Evolutionary conservation across 768 basidiomycete genomes (phyloP), one percentile per base, ranked within the genome.

Genomic region (Rubroboletus satanas): DNA sequence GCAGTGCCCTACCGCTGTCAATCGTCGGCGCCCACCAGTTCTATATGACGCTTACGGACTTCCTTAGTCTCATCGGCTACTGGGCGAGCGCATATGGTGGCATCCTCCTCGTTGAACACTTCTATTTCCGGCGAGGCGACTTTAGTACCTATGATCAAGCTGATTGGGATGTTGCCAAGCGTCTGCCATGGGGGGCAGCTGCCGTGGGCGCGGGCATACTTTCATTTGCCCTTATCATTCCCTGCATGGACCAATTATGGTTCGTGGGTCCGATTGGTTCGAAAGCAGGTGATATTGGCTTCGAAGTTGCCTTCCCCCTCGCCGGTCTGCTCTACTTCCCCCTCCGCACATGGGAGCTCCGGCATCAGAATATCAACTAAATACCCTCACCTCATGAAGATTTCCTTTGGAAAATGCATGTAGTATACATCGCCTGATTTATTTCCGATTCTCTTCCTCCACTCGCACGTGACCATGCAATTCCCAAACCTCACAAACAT

Each of bases 241-340:
- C 85, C 6, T 82, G 75, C 47, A 91, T 91, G 82, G 73, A 79
- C 54, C 87, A 92, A 62, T 79, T 74, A 14, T 90, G 83, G 82
- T 90, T 81, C 63, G 69, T 72, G 4, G 89, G 89, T 1, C 88
- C 87, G 0, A 83, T 90, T 18, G 88, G 87, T 4, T 60, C 65
- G 35, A 71, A 63, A 8, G 76, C 84, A 11, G 89, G 89, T 3
- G 89, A 91, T 67, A 82, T 91, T 49, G 89, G 86, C 3, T 79
- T 91, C 37, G 75, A 87, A 55, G 68, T 83, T 15, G 85, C 85
- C 0, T 81, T 85, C 49, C 65, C 70, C 5, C 68, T 77, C 7
- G 76, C 80, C 0, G 72, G 66, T 12, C 17, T 80, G 36, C 59
- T 80, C 36, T 89, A 87, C 66, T 17, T 83, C 5, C 80, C 80